These are phyloP conservation scores for Tuber brumale DNA, from an alignment of 495 filamentous ascomycete genomes.

Conservation along the genomic window DNA sequence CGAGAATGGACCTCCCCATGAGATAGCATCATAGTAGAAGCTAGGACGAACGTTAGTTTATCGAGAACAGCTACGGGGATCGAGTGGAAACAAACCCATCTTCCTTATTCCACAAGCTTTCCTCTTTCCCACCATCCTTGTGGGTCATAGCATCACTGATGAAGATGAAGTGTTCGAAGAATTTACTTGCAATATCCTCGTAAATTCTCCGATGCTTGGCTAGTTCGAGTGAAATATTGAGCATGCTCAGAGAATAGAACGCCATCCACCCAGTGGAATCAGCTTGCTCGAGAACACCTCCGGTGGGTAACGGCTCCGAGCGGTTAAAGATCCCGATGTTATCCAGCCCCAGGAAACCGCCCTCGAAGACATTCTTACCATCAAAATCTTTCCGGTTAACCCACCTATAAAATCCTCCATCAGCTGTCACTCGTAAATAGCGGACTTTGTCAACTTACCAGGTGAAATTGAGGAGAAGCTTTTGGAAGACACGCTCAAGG, in stretches of 20 bases:
- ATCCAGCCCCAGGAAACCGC: slow-evolving; percentile 91
- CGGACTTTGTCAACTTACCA: slow-evolving; percentile 90
- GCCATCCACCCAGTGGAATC: slow-evolving; percentile 99
- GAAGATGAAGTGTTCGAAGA: slow-evolving; percentile 96
- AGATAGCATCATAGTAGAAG: slow-evolving; percentile 98
- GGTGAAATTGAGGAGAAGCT: slow-evolving; percentile 90
- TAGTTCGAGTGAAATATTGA: slow-evolving; percentile 90
- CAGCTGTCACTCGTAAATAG: slow-evolving; percentile 23
- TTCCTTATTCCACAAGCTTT: slow-evolving; percentile 88
- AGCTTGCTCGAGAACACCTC: slow-evolving; percentile 87
- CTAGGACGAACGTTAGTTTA: slow-evolving; percentile 33
- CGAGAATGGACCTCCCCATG: slow-evolving; percentile 84
- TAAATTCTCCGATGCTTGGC: slow-evolving; percentile 95
- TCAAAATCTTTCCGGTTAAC: slow-evolving; percentile 91
- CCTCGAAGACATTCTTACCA: slow-evolving; percentile 94
- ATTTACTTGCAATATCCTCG: slow-evolving; percentile 96
- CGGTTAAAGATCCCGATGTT: slow-evolving; percentile 97
- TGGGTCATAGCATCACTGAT: slow-evolving; percentile 98
- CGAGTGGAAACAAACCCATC: slow-evolving; percentile 53
- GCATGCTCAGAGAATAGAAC: slow-evolving; percentile 89
- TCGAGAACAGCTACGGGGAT: neutral
- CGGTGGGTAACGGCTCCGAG: slow-evolving; percentile 91
- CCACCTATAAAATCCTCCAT: slow-evolving; percentile 51
- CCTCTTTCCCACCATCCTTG: slow-evolving; percentile 66
- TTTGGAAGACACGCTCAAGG: slow-evolving; percentile 92